Evolutionary conservation across 768 basidiomycete species (phyloP), one percentile per base, ranked within the genome.

Genomic region (Tubosaeta sp.): DNA sequence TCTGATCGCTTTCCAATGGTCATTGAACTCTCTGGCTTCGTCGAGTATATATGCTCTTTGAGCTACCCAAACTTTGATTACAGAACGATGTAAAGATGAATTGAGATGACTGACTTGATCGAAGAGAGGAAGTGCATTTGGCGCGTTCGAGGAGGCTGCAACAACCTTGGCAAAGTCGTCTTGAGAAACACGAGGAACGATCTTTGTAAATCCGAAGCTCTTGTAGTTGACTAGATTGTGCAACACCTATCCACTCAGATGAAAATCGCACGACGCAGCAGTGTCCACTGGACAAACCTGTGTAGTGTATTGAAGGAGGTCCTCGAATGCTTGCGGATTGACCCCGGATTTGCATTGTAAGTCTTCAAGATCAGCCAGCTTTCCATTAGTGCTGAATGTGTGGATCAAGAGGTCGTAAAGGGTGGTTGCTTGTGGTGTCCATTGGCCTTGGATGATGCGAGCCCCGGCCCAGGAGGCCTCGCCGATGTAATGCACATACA

Each of bases 171-270:
- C 79, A 62, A 95, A 91, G 59, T 80, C 83, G 14, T 72, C 76
- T 22, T 75, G 61, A 2, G 81, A 60, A 43, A 88, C 60, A 19
- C 92, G 85, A 19, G 92, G 91, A 44, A 91, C 64, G 58, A 95
- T 86, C 72, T 95, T 94, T 39, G 87, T 88, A 62, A 86, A 88
- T 1, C 91, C 91, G 56, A 94, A 94, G 3, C 76, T 79, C 65
- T 82, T 88, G 71, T 84, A 91, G 69, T 92, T 92, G 22, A 59
- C 77, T 32, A 78, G 54, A 51, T 76, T 76, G 56, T 72, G 73
- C 53, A 79, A 52, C 26, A 71, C 69, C 75, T 73, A 31, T 27
- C 6, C 9, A 16, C 5, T 32, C 29, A 31, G 6, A 51, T 44
- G 12, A 43, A 29, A 32, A 26, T 2, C 44, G 6, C 0, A 8